Evolutionary conservation across 441 rosid genomes (phyloP).

Genomic region (Viola pubescens): DNA sequence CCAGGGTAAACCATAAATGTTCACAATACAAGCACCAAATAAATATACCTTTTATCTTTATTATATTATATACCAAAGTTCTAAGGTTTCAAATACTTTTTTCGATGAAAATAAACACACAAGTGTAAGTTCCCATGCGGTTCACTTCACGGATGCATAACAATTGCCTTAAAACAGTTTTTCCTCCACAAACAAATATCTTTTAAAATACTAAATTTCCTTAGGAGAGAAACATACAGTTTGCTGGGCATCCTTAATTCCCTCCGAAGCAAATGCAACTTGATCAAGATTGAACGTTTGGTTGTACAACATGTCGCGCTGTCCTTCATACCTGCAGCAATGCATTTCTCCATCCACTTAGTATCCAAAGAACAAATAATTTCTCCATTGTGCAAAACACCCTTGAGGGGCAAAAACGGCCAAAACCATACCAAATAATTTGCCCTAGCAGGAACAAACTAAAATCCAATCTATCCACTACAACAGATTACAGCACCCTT

Average conservation of each 20-base stretch:
- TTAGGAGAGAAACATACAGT: conserved; percentile 43
- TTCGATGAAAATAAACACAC: not conserved
- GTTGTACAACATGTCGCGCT: conserved; percentile 92
- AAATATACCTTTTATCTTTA: not conserved
- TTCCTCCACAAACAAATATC: not conserved
- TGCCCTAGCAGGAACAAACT: not conserved
- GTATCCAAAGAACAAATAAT: not conserved
- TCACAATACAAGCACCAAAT: not conserved
- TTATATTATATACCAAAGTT: not conserved
- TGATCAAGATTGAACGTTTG: conserved; percentile 97
- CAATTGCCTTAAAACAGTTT: not conserved
- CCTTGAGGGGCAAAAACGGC: not conserved
- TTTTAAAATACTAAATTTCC: not conserved
- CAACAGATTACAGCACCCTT: not conserved
- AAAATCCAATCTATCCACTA: not conserved
- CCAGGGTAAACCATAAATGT: not conserved
- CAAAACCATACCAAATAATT: not conserved
- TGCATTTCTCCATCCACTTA: not conserved
- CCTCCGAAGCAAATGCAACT: conserved; percentile 93
- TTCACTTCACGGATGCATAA: not conserved
- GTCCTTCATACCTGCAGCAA: conserved; percentile 84
- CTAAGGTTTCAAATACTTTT: not conserved
- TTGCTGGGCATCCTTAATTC: conserved; percentile 96
- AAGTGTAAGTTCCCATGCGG: not conserved
- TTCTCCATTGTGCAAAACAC: not conserved